A percentile compares a stretch with the other conserved stretches of the same genome.
Conservation (phyloP, 2,329 filamentous ascomycete species). For the Botrytis porri region DNA sequence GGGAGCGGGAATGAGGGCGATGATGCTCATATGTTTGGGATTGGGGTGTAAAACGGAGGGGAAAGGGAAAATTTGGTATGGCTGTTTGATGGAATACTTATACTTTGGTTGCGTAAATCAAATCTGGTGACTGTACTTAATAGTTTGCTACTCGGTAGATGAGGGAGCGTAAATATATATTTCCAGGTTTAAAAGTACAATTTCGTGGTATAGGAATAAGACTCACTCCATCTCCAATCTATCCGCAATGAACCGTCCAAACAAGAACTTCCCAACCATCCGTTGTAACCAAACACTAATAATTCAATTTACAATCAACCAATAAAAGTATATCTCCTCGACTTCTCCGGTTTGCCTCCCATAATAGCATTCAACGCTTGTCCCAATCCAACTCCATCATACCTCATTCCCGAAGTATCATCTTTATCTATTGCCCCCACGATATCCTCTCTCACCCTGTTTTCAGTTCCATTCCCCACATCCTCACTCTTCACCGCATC, state of each 20-base stretch:
- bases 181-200: not conserved
- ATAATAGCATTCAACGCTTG: conserved; percentile 77
- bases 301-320: not conserved
- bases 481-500: not conserved
- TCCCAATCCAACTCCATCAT: conserved; percentile 71
- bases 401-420: conserved; percentile 55
- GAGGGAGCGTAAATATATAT: not conserved
- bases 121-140: not conserved
- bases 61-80: not conserved
- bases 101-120: not conserved
- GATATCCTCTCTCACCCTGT: conserved; percentile 1
- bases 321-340: conserved; percentile 57
- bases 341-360: conserved; percentile 53
- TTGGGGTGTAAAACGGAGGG: too few relatives aligned
- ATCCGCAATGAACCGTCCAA: not conserved
- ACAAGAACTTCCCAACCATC: not conserved
- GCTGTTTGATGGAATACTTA: not conserved
- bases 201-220: not conserved
- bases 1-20: not conserved
- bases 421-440: not conserved
- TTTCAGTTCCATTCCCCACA: not conserved
- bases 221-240: not conserved
- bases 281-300: not conserved
- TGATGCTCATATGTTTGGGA: not conserved
- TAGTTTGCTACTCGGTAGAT: not conserved